Conservation (phyloP, 2,329 filamentous ascomycete genomes). For the Sclerotinia sclerotiorum region DNA sequence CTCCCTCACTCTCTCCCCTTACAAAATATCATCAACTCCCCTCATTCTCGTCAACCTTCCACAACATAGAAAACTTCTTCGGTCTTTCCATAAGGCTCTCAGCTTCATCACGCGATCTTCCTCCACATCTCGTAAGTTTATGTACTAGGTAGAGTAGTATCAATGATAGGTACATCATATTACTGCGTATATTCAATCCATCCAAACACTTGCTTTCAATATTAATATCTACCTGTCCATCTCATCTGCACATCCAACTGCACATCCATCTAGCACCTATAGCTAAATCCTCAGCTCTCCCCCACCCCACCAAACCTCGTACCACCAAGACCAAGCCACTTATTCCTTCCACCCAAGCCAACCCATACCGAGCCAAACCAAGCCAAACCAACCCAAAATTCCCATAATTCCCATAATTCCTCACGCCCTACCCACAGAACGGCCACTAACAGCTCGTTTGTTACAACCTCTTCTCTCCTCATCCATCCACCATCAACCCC, state of each 20-base stretch:
- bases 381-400: neutral
- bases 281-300: neutral
- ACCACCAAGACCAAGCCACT: neutral
- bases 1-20: no score
- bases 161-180: neutral
- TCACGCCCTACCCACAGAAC: neutral
- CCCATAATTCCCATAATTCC: neutral
- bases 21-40: neutral
- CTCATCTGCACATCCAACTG: neutral
- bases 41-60: constrained; percentile 11
- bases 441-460: neutral
- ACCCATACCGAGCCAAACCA: no score
- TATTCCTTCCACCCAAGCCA: neutral
- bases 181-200: neutral
- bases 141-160: no score
- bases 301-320: constrained; percentile 1
- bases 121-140: neutral
- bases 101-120: neutral
- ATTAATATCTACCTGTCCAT: neutral
- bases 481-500: no score
- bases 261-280: neutral
- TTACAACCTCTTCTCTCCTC: no score
- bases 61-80: constrained; percentile 13
- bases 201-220: neutral
- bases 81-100: neutral